Base-by-base conservation (phyloP, 768 basidiomycete genomes). In the Gelatoporia subvermispora region DNA sequence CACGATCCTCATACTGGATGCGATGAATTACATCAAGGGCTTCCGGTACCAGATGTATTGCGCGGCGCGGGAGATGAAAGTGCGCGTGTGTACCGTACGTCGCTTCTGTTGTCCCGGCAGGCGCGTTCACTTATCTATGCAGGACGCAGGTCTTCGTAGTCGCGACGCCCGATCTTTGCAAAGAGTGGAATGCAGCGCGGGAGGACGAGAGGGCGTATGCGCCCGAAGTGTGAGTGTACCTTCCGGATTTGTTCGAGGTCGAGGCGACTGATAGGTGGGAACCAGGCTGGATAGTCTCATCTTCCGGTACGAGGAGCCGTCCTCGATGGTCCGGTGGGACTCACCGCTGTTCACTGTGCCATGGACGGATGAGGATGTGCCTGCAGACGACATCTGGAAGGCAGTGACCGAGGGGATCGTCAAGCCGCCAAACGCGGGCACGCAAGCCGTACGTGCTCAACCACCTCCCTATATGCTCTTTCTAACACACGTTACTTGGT, bases 311-410 rank as follows among this genome's bases (percentile, higher is more conserved):
- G 96, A 99, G 69, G 96, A 98, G 59, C 96, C 96, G 0, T 93
- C 91, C 0, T 94, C 93, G 3, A 94, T 94, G 87, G 94, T 90
- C n/a, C 82, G 95, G 42, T 99, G 95, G 95, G 95, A 99, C 65
- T 89, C 95, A 0, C 95, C 96, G 0, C 76, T 98, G 36, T 89
- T 96, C 64, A 92, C 89, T 2, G 69, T 96, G 1, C 68, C 83
- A 3, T 91, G 85, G 79, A 75, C 78, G 23, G 91, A 93, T 51
- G 72, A 79, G 15, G 71, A 74, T 23, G 64, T 85, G 8, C 85
- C 88, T 3, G 74, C 73, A 13, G 73, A 82, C 8, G 77, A 78
- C 15, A 86, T 99, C 20, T 96, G 88, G 85, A 74, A 81, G 15
- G 84, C 89, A 0, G 68, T 94, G 31, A 90, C 84, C 3, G 84